Base-by-base conservation (phyloP, 176 grass and related monocot species). In the Cenchrus americanus region DNA sequence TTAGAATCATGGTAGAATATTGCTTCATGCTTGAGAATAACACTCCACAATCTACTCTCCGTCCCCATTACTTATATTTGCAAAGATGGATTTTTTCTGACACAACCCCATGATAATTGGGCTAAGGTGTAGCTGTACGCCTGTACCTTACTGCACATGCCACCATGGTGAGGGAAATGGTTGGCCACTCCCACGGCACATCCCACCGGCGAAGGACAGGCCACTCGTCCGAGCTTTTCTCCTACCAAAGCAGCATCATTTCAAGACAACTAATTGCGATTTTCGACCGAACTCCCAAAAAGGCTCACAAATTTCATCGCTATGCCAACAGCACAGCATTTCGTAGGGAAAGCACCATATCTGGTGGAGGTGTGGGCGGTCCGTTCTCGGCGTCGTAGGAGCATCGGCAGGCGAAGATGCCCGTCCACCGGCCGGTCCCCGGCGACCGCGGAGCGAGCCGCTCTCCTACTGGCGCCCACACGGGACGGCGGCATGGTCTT, bases 141-240 rank as follows among this genome's bases (percentile, higher is more conserved):
- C 52, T 10, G 3, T 78, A 98, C 96, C 96, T 93, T 75, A 95
- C 60, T 69, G 80, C 87, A 80, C 89, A 98, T 41, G 93, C 96
- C 74, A 92, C 62, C 89, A 98, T 95, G 21, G 93, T 94, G 55
- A 98, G 91, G 15, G 87, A 84, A 84, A 91, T 80, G 70, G 93
- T 95, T 76, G 86, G 91, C 96, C 96, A 98, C 41, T 88, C 63
- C 93, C 96, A 98, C 23, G 93, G 96, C 60, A 98, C 96, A 77
- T 98, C 91, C 96, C 96, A 98, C 43, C 80, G 76, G 76, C 67
- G 68, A 78, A 98, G 84, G 26, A 88, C 58, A 50, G 91, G 83
- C 91, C 87, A 90, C 41, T 62, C 74, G 13, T 87, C 77, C 76
- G 30, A 84, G 62, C n/a, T 86, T 86, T 98, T 19, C 0, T 18